A percentile compares a stretch with the other conserved stretches of the same genome.
phyloP scores from a whole-genome alignment of 768 basidiomycete species.

The Cystobasidium ongulense region DNA sequence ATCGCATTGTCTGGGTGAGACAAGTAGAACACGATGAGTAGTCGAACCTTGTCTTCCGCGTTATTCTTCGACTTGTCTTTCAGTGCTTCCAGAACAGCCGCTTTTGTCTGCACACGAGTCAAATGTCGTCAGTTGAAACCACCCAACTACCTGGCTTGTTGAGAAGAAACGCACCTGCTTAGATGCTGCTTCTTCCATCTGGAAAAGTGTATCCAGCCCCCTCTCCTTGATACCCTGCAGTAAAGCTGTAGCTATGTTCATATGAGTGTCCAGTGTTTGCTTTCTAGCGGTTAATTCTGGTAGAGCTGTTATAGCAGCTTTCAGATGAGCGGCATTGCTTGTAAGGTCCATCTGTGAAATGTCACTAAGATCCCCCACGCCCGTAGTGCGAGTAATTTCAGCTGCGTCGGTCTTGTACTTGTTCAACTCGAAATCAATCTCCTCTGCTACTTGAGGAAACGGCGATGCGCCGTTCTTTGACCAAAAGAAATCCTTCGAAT shows the following conservation, averaged over 20 bases:
- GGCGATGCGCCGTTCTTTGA: conserved; percentile 88
- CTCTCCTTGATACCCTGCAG: conserved; percentile 91
- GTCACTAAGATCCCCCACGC: conserved; percentile 90
- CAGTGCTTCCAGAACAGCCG: conserved; percentile 76
- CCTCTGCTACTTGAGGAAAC: conserved; percentile 96
- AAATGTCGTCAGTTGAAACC: neutral
- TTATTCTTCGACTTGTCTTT: conserved; percentile 59
- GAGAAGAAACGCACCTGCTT: conserved; percentile 59
- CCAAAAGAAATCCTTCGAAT: conserved; percentile 99
- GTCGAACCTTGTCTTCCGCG: conserved; percentile 78
- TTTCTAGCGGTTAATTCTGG: conserved; percentile 95
- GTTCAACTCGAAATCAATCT: conserved; percentile 84
- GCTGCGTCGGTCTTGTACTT: conserved; percentile 87
- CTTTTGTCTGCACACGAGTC: conserved; percentile 54
- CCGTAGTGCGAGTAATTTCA: conserved; percentile 90
- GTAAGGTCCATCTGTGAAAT: conserved; percentile 92
- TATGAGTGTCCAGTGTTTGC: conserved; percentile 91
- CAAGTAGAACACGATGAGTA: conserved; percentile 91
- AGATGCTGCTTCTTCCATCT: conserved; percentile 79
- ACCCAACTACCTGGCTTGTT: neutral
- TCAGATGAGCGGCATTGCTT: conserved; percentile 84
- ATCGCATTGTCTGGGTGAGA: conserved; percentile 67
- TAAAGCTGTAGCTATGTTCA: conserved; percentile 95
- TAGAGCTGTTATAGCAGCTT: conserved; percentile 91
- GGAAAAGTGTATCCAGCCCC: conserved; percentile 93